Base-by-base conservation (phyloP, 192 early-diverging fungal species). In the Backusella psychrophila region DNA sequence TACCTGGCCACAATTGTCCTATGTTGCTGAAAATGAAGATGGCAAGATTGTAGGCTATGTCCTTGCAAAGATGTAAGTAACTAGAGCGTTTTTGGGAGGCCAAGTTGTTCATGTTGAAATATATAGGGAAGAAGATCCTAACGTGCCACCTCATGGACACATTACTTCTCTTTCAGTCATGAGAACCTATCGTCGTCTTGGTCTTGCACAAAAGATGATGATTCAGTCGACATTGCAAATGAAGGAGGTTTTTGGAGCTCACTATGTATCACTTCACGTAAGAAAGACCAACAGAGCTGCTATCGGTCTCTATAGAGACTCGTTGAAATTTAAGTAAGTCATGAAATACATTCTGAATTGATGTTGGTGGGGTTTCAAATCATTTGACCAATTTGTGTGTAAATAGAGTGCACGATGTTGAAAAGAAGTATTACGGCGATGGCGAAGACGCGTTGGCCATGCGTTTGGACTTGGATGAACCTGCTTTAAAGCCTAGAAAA, bases 151-250 rank as follows among this genome's bases (percentile, higher is more conserved):
- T 17, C 94, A 98, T 83, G 98, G 98, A 23, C 98, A 99, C 81
- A 98, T 99, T 71, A 99, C 98, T 15, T 95, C 93, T 23, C 89
- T 99, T 35, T 94, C 96, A 33, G 98, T 99, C 19, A 94, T 99
- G 95, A 90, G 98, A 71, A 96, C 90, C 71, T 99, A 96, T 84
- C 90, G 98, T 81, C 89, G 97, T 69, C 86, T 99, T 34, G 98
- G 98, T 63, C 83, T 99, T n/a, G 98, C 98, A 12, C 94, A 98
- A 77, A 96, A 96, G 76, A 87, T 99, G 69, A 99, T 99, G 98
- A 90, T 80, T 35, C 96, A 98, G 88, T 89, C 94, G 15, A 92
- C 93, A 91, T 85, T 82, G 86, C 89, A 93, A 56, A 99, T 99
- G 98, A 87, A 88, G 19, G 93, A 98, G 76, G 89, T 90, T 14